Base-by-base conservation (phyloP, 1,284 basidiomycete genomes). In the Xerocomus nothofagi region DNA sequence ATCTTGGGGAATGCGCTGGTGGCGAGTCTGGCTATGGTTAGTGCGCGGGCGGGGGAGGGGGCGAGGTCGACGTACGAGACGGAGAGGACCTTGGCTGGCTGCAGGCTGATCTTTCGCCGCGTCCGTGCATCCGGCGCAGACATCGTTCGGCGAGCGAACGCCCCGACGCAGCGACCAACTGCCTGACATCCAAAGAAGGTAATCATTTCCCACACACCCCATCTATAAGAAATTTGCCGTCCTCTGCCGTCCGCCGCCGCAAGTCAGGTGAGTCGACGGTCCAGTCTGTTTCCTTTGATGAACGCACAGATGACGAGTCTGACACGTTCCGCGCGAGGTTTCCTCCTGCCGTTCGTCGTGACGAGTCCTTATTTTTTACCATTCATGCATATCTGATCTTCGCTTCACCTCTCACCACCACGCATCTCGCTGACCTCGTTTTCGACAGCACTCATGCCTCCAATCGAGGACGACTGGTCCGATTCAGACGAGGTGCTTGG, bases 251-350 rank as follows among this genome's bases (percentile, higher is more conserved):
- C 2, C 6, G 3, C 1, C 1, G 12, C 12, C 17, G 7, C 32
- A 12, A 37, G 37, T 39, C 57, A 59, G 47, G 72, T 74, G 50
- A 67, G 70, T 49, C 4, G 6, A 45, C 31, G 39, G 26, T 54
- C 37, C 39, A 10, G 48, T 60, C 9, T 36, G 39, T 57, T 49
- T 36, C 4, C 12, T 44, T 29, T 46, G 88, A 91, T 91, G 88
- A 90, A 63, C 65, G 60, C 66, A 67, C 78, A 90, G 89, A 91
- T 91, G 88, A 91, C 89, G 89, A 91, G 89, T 91, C 89, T 74
- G 89, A 91, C 71, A 61, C 59, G 66, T 63, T 62, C 58, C 60
- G 58, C 62, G 63, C 72, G 74, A 77, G 82, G 84, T 79, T 84
- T 81, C 81, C 82, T 79, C 74, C 62, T 67, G 66, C 59, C 58